Conservation (phyloP, 1,139 yeast genomes). For the Arxiozyma slooffiae region DNA sequence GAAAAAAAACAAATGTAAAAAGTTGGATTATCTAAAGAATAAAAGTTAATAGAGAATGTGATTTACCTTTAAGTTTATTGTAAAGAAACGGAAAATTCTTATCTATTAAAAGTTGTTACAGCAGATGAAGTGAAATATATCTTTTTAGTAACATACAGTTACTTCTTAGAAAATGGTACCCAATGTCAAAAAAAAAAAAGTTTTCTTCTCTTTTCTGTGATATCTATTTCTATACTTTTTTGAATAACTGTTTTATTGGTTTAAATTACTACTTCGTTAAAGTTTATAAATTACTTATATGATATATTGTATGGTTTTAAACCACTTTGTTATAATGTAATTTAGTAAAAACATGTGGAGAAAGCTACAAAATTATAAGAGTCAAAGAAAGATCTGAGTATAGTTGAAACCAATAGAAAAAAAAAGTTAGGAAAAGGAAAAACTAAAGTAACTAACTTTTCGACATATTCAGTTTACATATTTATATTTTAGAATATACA, state of each 20-base stretch:
- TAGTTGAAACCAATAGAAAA: no score
- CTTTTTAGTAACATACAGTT: background rate
- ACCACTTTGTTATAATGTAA: background rate
- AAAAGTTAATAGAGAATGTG: background rate
- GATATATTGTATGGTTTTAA: background rate
- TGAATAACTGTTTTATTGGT: no score
- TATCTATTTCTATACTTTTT: background rate
- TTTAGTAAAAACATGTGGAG: background rate
- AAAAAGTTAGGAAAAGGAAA: background rate
- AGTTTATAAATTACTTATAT: no score
- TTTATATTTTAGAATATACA: background rate
- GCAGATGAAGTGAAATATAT: background rate
- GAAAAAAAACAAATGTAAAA: background rate
- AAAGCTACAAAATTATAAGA: background rate
- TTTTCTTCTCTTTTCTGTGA: no score
- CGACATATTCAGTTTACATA: background rate
- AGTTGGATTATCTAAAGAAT: background rate
- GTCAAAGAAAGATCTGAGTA: no score
- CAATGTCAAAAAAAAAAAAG: background rate
- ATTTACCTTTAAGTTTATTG: background rate
- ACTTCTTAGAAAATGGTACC: background rate
- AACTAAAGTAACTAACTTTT: no score
- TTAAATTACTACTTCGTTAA: no score
- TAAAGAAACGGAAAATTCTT: background rate
- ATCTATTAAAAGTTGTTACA: background rate